Evolutionary conservation across 768 basidiomycete genomes (phyloP).

Genomic region (Mycena vitilis): DNA sequence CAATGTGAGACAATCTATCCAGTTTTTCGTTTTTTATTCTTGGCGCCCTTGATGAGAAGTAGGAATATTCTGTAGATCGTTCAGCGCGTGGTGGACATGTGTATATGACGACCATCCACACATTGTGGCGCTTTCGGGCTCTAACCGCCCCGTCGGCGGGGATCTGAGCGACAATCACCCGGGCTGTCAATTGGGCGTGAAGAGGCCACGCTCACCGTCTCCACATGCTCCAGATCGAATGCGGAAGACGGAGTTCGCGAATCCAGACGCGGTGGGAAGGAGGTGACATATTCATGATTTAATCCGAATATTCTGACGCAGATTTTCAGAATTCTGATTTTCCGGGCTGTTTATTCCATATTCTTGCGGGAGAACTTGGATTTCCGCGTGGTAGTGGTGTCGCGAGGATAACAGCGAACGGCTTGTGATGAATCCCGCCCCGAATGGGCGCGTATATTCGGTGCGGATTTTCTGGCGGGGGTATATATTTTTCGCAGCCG

Average conservation of each 20-base stretch:
- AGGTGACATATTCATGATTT: neutral
- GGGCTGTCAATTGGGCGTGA: neutral
- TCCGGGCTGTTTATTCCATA: neutral
- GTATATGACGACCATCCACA: neutral
- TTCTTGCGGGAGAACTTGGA: neutral
- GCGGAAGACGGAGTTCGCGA: neutral
- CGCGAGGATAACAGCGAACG: neutral
- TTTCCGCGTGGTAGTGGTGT: neutral
- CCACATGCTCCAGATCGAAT: conserved; percentile 8
- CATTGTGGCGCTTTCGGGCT: neutral
- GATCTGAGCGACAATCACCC: conserved; percentile 4
- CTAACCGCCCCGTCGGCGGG: neutral
- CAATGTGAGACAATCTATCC: neutral
- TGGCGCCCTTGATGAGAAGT: neutral
- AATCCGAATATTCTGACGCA: conserved; percentile 7
- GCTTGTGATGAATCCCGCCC: neutral
- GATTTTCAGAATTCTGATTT: conserved; percentile 12
- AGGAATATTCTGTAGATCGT: neutral
- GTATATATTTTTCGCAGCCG: conserved; percentile 20
- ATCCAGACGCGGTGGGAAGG: conserved; percentile 1
- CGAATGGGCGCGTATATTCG: neutral
- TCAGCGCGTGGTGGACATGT: neutral
- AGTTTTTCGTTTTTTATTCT: neutral
- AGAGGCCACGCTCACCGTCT: conserved; percentile 12
- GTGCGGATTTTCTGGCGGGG: neutral